A percentile compares a stretch with the other conserved stretches of the same genome.
phyloP scores from a whole-genome alignment of 495 filamentous ascomycete species.

The Aspergillus diversus region DNA sequence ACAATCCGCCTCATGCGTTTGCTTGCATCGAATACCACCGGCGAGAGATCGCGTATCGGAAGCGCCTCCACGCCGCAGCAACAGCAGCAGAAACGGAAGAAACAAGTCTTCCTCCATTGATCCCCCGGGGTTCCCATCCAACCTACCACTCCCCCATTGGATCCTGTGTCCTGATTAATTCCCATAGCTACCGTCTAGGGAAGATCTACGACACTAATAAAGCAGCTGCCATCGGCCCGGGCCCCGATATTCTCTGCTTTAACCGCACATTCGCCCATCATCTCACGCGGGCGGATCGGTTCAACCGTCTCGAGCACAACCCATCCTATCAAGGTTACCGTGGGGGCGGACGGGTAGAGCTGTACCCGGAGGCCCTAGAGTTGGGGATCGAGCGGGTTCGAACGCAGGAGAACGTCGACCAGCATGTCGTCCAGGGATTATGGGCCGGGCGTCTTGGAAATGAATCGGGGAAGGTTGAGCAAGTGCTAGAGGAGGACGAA shows the following conservation, averaged over 20 bases:
- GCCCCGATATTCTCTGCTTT: constrained; percentile 23
- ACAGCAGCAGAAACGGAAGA: constrained; percentile 2
- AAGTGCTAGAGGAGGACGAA: constrained; percentile 21
- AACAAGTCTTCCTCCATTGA: constrained; percentile 21
- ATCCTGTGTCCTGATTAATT: constrained; percentile 21
- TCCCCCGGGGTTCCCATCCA: constrained; percentile 10
- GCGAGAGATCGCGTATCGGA: constrained; percentile 31
- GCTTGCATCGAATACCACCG: constrained; percentile 31
- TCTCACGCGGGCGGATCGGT: not conserved
- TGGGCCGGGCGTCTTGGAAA: too few relatives aligned
- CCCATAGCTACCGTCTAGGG: constrained; percentile 27
- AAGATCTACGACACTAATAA: constrained; percentile 8
- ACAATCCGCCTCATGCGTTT: constrained; percentile 25
- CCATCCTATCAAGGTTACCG: not conserved
- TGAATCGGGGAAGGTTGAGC: not conserved
- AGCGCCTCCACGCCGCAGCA: constrained; percentile 19
- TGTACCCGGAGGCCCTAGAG: constrained; percentile 16
- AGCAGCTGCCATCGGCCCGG: constrained; percentile 9
- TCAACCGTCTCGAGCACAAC: too few relatives aligned
- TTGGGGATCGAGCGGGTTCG: constrained; percentile 15
- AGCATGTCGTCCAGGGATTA: not conserved
- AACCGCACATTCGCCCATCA: constrained; percentile 24
- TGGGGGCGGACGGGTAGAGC: not conserved
- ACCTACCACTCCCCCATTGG: constrained; percentile 3
- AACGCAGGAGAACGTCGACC: constrained; percentile 11